Base-by-base conservation (phyloP, 2,329 filamentous ascomycete species). In the Phialophora tarda region DNA sequence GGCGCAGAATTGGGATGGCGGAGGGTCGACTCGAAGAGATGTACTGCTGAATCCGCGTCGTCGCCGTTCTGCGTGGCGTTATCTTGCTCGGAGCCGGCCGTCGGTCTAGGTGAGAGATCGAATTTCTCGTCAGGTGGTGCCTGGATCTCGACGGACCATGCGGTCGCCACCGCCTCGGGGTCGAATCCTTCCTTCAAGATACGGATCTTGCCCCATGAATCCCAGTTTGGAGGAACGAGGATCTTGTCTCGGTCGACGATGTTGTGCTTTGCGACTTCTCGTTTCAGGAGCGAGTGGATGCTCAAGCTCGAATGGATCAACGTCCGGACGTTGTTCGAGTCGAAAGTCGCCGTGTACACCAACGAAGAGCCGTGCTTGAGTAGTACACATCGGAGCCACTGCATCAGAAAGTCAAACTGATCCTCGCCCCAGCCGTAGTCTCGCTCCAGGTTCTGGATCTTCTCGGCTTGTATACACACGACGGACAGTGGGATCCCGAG, bases 161-260 rank as follows among this genome's bases (percentile, higher is more conserved):
- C 91, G 65, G 88, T 86, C 73, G 92, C 95, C 51, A 96, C 85
- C 14, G 86, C 86, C 81, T 99, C 95, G 24, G 96, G 91, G 71
- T 98, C 92, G 73, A 98, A 98, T 0, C 89, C 91, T 75, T 97
- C 95, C 62, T 92, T 88, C 30, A 98, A 83, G 53, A 98, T 92
- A 50, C 94, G 86, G 67, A 99, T 97, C 80, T 98, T 99, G 66
- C 93, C 93, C 91, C 93, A 97, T 0, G 93, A 97, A 78, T 99
- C 95, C 95, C 95, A 99, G 77, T 97, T 97, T 17, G 93, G 91
- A 1, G 94, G 94, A 0, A 99, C 91, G 4, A 97, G 84, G 62
- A 99, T 93, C 83, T 96, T 96, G 78, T 97, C 93, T 66, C 94
- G 86, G 79, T 95, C 95, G 71, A 96, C 95, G 67, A 96, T 91